These are phyloP conservation scores for Sesbania bispinosa DNA, from an alignment of 306 rosid species.

Conservation along the genomic window DNA sequence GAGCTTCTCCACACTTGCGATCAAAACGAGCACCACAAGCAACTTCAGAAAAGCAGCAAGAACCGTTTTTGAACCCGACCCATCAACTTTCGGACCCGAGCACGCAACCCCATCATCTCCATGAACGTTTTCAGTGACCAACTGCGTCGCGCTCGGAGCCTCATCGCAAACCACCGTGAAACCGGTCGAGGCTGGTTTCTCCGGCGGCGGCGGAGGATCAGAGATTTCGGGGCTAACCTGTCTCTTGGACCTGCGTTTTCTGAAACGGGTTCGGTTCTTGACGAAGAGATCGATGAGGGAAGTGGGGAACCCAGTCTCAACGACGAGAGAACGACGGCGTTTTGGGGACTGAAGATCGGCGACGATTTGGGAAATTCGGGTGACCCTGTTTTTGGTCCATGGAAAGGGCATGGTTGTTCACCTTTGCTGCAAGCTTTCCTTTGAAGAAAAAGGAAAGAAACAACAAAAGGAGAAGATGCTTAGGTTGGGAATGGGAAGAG, in stretches of 20 bases:
- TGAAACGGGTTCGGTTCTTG: conserved; percentile 56
- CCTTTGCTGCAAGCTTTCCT: no score
- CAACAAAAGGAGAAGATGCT: no score
- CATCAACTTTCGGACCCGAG: background rate
- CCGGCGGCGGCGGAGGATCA: conserved; percentile 18
- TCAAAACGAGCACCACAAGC: conserved; percentile 34
- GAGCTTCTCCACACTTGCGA: conserved; percentile 39
- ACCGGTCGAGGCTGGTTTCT: background rate
- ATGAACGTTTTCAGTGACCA: background rate
- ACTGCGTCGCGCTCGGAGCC: background rate
- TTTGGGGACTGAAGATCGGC: conserved; percentile 71
- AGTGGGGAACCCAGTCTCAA: conserved; percentile 82
- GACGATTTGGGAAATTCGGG: conserved; percentile 58
- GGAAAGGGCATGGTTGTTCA: conserved; percentile 58
- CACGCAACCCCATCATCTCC: background rate
- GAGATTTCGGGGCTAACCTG: background rate
- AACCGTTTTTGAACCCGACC: conserved; percentile 8
- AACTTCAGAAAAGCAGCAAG: conserved; percentile 18
- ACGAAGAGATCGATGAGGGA: conserved; percentile 79
- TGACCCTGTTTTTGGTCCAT: conserved; percentile 55
- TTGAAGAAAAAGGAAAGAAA: background rate
- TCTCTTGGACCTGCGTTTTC: background rate
- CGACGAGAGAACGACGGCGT: conserved; percentile 57
- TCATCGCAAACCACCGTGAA: background rate
- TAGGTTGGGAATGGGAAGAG: no score